Conservation (phyloP, 306 rosid genomes). For the Inga leiocalycina region DNA sequence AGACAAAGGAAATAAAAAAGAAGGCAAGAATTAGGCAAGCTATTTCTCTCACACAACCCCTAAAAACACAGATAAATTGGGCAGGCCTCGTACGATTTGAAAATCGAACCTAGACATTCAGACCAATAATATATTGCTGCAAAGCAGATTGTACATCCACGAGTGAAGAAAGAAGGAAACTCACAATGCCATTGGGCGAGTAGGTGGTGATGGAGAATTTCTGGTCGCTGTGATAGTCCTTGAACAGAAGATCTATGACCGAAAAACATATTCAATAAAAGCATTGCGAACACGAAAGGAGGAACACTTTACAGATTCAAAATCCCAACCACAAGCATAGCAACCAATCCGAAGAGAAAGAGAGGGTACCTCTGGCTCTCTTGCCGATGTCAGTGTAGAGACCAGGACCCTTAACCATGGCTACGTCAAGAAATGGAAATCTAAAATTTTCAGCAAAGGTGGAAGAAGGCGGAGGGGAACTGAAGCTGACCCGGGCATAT, state of each 20-base stretch:
- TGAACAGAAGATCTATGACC: constrained; percentile 62
- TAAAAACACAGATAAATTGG: neutral
- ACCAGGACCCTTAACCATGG: constrained; percentile 91
- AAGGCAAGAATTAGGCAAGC: neutral
- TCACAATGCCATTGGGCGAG: constrained; percentile 94
- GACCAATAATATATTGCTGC: neutral
- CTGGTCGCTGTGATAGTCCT: constrained; percentile 91
- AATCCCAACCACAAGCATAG: neutral
- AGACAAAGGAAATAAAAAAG: neutral
- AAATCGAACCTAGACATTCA: neutral
- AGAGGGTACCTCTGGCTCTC: constrained; percentile 70
- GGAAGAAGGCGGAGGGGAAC: neutral
- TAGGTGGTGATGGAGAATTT: constrained; percentile 86
- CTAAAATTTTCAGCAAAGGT: neutral
- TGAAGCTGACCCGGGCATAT: constrained; percentile 4
- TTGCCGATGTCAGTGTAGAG: constrained; percentile 94
- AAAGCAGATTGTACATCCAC: neutral
- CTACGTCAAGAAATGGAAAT: constrained; percentile 33
- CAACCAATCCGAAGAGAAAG: neutral
- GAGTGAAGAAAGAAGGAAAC: neutral
- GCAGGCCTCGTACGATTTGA: neutral
- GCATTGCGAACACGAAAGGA: neutral
- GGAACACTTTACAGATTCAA: neutral
- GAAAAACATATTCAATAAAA: neutral
- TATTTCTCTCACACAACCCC: no score